Conservation (phyloP, 805 yeast species). For the Wickerhamiella kurtzmanii region DNA sequence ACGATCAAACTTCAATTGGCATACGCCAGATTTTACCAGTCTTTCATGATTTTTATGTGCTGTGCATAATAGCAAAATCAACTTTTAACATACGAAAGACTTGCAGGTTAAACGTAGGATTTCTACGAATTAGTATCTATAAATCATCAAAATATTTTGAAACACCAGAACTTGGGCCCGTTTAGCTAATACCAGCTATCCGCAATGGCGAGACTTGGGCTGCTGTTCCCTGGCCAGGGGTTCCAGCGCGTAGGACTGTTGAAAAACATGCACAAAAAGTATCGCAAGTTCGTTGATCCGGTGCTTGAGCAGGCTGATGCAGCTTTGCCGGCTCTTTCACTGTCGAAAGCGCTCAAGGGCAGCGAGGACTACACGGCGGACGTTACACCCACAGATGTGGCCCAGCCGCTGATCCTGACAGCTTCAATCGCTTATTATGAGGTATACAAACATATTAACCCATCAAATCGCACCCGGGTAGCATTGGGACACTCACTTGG, state of each 20-base stretch:
- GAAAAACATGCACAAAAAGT: constrained; percentile 12
- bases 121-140: too few species aligned
- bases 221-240: constrained; percentile 28
- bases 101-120: too few species aligned
- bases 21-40: background rate
- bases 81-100: too few species aligned
- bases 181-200: background rate
- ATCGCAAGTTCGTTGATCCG: constrained; percentile 19
- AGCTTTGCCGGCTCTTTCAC: constrained; percentile 29
- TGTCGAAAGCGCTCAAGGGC: constrained; percentile 13
- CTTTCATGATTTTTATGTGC: background rate
- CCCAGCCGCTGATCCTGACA: constrained; percentile 42
- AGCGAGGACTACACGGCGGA: constrained; percentile 6
- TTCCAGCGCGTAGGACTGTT: constrained; percentile 25
- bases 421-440: constrained; percentile 28
- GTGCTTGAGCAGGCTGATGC: constrained; percentile 24
- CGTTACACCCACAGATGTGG: constrained; percentile 31
- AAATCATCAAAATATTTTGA: too few species aligned
- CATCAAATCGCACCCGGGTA: constrained; percentile 8
- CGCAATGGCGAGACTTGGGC: constrained; percentile 4
- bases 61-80: too few species aligned
- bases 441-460: constrained; percentile 6
- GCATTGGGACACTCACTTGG: constrained; percentile 40
- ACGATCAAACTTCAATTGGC: too few species aligned
- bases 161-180: too few species aligned